Percentiles rank a stretch among this genome's conserved stretches.
phyloP scores from a whole-genome alignment of 139 green algal species.

The Chlorella vulgaris region DNA sequence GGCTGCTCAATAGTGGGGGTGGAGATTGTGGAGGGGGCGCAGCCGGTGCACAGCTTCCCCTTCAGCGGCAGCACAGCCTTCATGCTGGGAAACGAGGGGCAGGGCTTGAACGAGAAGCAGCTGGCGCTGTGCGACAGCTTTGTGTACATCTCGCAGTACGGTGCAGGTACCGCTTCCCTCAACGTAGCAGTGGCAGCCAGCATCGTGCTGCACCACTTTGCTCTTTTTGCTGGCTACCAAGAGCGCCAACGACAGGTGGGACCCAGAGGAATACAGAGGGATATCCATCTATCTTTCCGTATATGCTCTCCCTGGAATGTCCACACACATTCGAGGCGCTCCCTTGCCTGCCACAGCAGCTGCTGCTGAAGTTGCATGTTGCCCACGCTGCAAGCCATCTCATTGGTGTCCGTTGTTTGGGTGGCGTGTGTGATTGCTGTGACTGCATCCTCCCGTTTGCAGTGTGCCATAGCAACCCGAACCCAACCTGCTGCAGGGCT shows the following conservation, averaged over 20 bases:
- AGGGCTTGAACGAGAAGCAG: constrained; percentile 82
- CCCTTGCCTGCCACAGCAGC: too few relatives aligned
- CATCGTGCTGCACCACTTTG: constrained; percentile 96
- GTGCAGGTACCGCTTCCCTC: constrained; percentile 89
- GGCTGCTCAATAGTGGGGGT: constrained; percentile 82
- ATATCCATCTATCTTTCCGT: neutral
- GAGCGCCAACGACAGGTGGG: constrained; percentile 63
- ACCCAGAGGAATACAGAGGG: neutral
- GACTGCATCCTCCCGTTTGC: too few relatives aligned
- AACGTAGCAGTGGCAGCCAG: constrained; percentile 92
- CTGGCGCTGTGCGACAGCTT: constrained; percentile 87
- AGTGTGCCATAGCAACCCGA: too few relatives aligned
- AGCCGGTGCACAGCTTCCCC: constrained; percentile 73
- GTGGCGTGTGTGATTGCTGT: too few relatives aligned
- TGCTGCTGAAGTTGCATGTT: too few relatives aligned
- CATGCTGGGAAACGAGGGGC: constrained; percentile 94
- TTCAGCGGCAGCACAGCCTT: constrained; percentile 87
- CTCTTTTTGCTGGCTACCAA: constrained; percentile 76
- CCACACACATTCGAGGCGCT: too few relatives aligned
- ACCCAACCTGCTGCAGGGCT: too few relatives aligned
- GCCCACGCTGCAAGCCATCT: too few relatives aligned
- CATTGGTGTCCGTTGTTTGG: too few relatives aligned
- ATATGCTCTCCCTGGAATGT: too few relatives aligned
- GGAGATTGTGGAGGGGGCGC: constrained; percentile 83
- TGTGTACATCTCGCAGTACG: constrained; percentile 90